These are phyloP conservation scores for Ogataea nitratoaversa DNA, from an alignment of 805 yeast genomes.

Conservation along the genomic window DNA sequence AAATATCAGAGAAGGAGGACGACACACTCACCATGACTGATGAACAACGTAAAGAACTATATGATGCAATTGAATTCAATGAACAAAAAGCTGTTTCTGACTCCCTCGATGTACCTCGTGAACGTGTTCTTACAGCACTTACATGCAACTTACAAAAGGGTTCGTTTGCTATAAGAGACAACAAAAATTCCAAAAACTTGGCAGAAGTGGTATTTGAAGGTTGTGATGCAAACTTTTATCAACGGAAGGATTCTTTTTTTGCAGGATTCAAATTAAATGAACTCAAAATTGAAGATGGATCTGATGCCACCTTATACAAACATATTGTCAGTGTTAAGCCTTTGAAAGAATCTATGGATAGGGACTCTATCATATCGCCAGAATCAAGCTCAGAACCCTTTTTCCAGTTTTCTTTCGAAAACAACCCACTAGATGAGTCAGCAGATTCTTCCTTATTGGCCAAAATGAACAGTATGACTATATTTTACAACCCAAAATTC, in stretches of 20 bases:
- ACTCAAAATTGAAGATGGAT: constrained; percentile 83
- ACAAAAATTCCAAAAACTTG: constrained; percentile 42
- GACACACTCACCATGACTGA: constrained; percentile 58
- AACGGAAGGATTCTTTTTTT: constrained; percentile 74
- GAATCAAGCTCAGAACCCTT: constrained; percentile 50
- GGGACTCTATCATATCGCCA: constrained; percentile 12
- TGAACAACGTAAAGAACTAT: constrained; percentile 83
- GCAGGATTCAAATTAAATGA: constrained; percentile 74
- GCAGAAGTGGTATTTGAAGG: constrained; percentile 84
- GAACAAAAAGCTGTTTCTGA: constrained; percentile 51
- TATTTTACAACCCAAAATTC: constrained; percentile 82
- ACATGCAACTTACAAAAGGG: constrained; percentile 71
- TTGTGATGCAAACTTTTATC: constrained; percentile 65
- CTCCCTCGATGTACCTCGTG: constrained; percentile 65
- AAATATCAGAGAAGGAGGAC: constrained; percentile 16
- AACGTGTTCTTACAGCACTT: constrained; percentile 63
- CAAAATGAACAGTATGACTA: constrained; percentile 79
- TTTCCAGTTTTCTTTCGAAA: constrained; percentile 77
- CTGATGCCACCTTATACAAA: constrained; percentile 72
- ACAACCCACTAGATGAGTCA: constrained; percentile 75
- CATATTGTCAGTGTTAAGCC: constrained; percentile 84
- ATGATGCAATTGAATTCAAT: constrained; percentile 89
- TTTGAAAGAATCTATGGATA: constrained; percentile 37
- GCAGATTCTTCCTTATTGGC: constrained; percentile 79
- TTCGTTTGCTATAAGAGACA: constrained; percentile 56